Base-by-base conservation (phyloP, 2,329 filamentous ascomycete genomes). In the Fusarium hainanense region DNA sequence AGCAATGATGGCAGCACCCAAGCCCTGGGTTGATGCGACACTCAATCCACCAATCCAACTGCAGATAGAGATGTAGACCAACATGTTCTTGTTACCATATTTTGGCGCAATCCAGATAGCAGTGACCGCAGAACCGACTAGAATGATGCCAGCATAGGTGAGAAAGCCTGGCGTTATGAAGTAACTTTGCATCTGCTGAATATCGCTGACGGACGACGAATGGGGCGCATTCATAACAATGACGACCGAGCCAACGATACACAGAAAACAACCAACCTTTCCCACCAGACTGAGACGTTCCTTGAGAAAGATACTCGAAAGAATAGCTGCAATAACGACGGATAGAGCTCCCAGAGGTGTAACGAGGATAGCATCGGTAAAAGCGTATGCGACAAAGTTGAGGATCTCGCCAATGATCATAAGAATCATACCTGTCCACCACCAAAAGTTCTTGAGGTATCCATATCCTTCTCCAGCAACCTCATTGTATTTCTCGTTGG, bases 341-440 rank as follows among this genome's bases (percentile, higher is more conserved):
- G 93, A 93, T 52, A 98, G 84, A 6, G 95, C 95, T 67, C 95
- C 95, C 56, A 98, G 85, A 7, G 95, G 94, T 0, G 95, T 98
- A 57, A 98, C 95, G 69, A 98, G 84, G 74, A 98, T 98, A 65
- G 95, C 95, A 79, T 98, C 96, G 68, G 96, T 96, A 75, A 98
- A 98, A 59, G 94, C 93, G 78, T 98, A 98, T 56, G 96, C 96
- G 78, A 95, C 93, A 79, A 98, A 97, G 82, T 99, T 99, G 88
- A 93, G 97, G 59, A 97, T 89, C 81, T 99, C 96, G 73, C 96
- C 96, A 44, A 98, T 75, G 74, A 98, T 97, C 96, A 99, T 98
- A 63, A 98, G 86, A 1, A 85, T 94, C 96, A 99, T 98, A 74
- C 96, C 96, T 3, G 84, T 80, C 96, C 96, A 99, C 96, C 96